Evolutionary conservation across 148 eudicot species (phyloP).

Genomic region (Vaccinium macrocarpon): DNA sequence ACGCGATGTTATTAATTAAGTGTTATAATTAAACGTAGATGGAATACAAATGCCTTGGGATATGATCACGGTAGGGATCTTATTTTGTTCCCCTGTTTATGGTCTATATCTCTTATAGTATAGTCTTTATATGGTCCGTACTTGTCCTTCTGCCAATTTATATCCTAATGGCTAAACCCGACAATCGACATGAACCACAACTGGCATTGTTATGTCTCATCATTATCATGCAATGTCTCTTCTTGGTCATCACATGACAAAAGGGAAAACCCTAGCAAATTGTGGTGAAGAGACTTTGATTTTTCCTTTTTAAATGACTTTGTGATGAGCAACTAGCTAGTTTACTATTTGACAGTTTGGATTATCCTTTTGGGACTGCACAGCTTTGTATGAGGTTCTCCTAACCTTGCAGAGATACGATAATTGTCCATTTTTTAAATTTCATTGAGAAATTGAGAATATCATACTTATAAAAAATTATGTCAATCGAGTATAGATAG

Average conservation of each 20-base stretch:
- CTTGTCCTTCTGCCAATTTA: constrained; percentile 19
- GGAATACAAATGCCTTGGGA: constrained; percentile 19
- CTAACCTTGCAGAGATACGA: too few relatives aligned
- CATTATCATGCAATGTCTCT: constrained; percentile 43
- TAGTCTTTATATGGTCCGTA: constrained; percentile 23
- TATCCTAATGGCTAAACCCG: constrained; percentile 8
- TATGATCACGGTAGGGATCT: constrained; percentile 18
- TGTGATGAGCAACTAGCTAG: too few relatives aligned
- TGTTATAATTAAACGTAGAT: not conserved
- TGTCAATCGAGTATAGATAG: too few relatives aligned
- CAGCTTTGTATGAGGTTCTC: too few relatives aligned
- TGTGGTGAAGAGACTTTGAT: not conserved
- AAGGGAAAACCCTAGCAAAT: not conserved
- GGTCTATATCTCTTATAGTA: not conserved
- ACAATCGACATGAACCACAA: constrained; percentile 39
- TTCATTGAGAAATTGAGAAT: too few relatives aligned
- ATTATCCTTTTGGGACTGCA: too few relatives aligned
- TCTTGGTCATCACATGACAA: constrained; percentile 9
- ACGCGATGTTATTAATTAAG: not conserved
- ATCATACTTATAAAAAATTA: too few relatives aligned
- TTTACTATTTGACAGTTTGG: too few relatives aligned
- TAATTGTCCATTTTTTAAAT: too few relatives aligned
- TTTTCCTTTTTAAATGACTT: not conserved
- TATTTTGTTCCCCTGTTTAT: constrained; percentile 20
- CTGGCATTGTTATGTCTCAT: constrained; percentile 33